A percentile compares a stretch with the other conserved stretches of the same genome.
These are phyloP conservation scores for Huntiella savannae DNA, from an alignment of 2,329 filamentous ascomycete genomes.

Conservation along the genomic window DNA sequence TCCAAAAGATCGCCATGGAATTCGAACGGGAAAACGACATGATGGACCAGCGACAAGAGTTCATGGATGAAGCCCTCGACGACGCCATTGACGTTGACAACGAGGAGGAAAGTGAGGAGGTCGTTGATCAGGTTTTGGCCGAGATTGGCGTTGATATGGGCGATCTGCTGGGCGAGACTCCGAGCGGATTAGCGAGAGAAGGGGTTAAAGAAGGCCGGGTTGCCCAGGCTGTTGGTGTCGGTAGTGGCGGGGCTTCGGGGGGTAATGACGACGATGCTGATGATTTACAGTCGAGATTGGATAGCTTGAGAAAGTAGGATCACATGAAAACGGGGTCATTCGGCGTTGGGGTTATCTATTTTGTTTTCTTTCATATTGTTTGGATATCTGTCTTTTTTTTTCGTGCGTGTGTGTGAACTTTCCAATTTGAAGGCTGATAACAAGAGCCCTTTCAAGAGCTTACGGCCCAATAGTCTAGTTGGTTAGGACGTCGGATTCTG, in stretches of 20 bases:
- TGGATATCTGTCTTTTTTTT: background rate
- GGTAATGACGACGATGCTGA: conserved; percentile 59
- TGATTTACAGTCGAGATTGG: conserved; percentile 80
- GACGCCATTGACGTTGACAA: conserved; percentile 80
- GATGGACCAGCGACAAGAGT: conserved; percentile 96
- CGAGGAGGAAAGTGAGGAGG: conserved; percentile 91
- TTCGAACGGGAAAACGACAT: conserved; percentile 98
- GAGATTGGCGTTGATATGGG: conserved; percentile 91
- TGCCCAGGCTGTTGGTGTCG: conserved; percentile 66
- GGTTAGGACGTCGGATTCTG: conserved; percentile 11
- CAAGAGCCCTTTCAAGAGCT: background rate
- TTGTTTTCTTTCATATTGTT: background rate
- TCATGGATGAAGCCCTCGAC: conserved; percentile 99
- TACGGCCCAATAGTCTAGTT: conserved; percentile 10
- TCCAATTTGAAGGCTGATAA: background rate
- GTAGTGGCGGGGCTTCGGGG: conserved; percentile 16
- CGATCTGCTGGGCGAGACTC: conserved; percentile 63
- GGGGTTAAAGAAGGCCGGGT: conserved; percentile 56
- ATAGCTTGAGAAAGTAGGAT: conserved; percentile 51
- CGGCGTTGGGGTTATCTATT: background rate
- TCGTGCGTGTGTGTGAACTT: background rate
- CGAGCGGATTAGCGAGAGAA: conserved; percentile 43
- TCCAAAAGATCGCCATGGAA: conserved; percentile 96
- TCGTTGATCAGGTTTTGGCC: conserved; percentile 89
- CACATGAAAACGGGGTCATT: background rate